phyloP scores from a whole-genome alignment of 2,329 filamentous ascomycete species.

The Ceratocystis papillata region DNA sequence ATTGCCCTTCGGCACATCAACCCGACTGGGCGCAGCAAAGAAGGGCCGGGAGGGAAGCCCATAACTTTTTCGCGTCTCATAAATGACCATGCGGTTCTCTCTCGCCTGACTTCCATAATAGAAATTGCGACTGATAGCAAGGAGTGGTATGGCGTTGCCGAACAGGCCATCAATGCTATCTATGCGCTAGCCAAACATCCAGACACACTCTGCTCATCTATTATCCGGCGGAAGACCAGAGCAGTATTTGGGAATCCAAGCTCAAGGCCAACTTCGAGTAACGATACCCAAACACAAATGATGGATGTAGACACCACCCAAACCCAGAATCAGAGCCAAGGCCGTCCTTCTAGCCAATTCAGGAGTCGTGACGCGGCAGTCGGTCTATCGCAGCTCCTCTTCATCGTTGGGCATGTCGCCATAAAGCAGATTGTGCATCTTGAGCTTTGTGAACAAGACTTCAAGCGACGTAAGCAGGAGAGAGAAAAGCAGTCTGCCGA shows the following conservation, averaged over 20 bases:
- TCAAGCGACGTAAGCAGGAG: conserved; percentile 89
- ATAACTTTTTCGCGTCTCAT: conserved; percentile 64
- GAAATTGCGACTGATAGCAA: conserved; percentile 81
- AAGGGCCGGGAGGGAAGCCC: conserved; percentile 53
- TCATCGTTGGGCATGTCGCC: conserved; percentile 90
- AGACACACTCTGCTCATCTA: conserved; percentile 82
- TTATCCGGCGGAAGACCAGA: conserved; percentile 76
- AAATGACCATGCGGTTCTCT: conserved; percentile 83
- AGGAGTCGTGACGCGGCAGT: conserved; percentile 52
- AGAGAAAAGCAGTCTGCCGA: conserved; percentile 56
- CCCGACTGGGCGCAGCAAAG: conserved; percentile 58
- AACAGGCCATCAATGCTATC: conserved; percentile 91
- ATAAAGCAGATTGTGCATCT: conserved; percentile 99
- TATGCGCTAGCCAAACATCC: conserved; percentile 91
- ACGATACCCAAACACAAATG: conserved; percentile 32
- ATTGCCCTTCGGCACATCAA: conserved; percentile 87
- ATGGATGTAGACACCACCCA: conserved; percentile 27
- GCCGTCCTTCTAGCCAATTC: conserved; percentile 35
- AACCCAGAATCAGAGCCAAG: conserved; percentile 29
- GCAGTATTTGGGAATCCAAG: conserved; percentile 54
- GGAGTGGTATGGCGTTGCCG: conserved; percentile 92
- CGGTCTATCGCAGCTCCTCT: conserved; percentile 78
- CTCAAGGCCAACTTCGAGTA: conserved; percentile 29
- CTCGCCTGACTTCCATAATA: conserved; percentile 69
- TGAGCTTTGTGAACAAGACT: conserved; percentile 93